These are phyloP conservation scores for Cladosporium sp. DNA, from an alignment of 2,329 filamentous ascomycete genomes.

Conservation along the genomic window DNA sequence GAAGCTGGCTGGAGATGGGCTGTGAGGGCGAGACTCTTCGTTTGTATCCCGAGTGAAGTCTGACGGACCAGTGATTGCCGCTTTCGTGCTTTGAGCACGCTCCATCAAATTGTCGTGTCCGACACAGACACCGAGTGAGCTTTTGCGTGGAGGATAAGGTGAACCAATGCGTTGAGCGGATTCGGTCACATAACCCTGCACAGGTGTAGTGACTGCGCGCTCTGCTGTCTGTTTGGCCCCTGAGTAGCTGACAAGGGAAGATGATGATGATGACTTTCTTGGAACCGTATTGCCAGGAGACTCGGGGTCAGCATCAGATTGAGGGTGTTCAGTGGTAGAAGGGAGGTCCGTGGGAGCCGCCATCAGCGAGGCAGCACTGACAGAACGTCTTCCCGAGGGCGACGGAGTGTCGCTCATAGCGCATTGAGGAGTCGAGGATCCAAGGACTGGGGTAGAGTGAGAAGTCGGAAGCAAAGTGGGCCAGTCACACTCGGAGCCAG, in stretches of 20 bases:
- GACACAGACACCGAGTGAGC: neutral
- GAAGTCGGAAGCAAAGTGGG: conserved; percentile 19
- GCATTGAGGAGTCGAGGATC: neutral
- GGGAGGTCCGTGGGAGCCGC: neutral
- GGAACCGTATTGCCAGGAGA: neutral
- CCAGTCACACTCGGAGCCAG: conserved; percentile 18
- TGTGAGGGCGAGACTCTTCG: conserved; percentile 18
- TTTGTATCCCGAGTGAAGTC: neutral
- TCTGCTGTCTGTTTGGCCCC: too few species aligned
- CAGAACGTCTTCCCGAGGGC: neutral
- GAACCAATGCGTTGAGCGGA: neutral
- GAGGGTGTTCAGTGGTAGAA: too few species aligned
- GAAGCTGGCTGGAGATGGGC: conserved; percentile 26
- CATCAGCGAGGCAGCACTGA: neutral
- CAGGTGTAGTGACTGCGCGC: too few species aligned
- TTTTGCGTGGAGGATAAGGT: conserved; percentile 1
- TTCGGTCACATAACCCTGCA: too few species aligned
- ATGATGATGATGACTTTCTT: neutral
- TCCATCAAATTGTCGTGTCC: neutral
- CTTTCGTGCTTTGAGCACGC: neutral
- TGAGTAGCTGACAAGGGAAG: neutral
- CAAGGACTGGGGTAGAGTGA: neutral
- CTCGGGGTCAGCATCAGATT: neutral
- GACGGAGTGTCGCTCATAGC: neutral
- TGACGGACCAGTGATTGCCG: neutral